Evolutionary conservation across 306 rosid species (phyloP).

Genomic region (Prunus mongolica): DNA sequence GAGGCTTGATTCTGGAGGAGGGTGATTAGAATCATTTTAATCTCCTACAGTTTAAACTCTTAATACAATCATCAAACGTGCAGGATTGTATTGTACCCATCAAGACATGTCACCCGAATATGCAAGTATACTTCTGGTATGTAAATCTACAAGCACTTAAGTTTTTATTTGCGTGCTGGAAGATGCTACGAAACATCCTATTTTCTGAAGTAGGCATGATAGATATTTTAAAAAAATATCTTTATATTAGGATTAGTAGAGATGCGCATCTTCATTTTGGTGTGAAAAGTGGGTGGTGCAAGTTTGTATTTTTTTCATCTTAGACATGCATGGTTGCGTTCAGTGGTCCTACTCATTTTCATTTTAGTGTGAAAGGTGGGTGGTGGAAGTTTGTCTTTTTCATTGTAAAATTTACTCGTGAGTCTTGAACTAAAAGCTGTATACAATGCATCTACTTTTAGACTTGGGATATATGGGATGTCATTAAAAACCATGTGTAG

Average conservation of each 20-base stretch:
- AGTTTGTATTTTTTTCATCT: neutral
- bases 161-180: neutral
- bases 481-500: neutral
- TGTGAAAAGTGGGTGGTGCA: neutral
- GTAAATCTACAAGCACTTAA: conserved; percentile 9
- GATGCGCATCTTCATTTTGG: neutral
- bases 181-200: conserved; percentile 18
- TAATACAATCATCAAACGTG: conserved; percentile 15
- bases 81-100: conserved; percentile 97
- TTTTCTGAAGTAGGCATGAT: conserved; percentile 8
- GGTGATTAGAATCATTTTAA: neutral
- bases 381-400: neutral
- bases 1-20: neutral
- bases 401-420: neutral
- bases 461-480: neutral
- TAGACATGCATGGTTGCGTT: neutral
- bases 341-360: neutral
- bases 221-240: neutral
- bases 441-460: neutral
- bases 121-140: conserved; percentile 89
- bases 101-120: conserved; percentile 97
- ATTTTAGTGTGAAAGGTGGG: no score
- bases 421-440: neutral
- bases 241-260: neutral
- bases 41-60: conserved; percentile 12